Conservation (phyloP, 2,329 filamentous ascomycete species). For the Claviceps sorghi region DNA sequence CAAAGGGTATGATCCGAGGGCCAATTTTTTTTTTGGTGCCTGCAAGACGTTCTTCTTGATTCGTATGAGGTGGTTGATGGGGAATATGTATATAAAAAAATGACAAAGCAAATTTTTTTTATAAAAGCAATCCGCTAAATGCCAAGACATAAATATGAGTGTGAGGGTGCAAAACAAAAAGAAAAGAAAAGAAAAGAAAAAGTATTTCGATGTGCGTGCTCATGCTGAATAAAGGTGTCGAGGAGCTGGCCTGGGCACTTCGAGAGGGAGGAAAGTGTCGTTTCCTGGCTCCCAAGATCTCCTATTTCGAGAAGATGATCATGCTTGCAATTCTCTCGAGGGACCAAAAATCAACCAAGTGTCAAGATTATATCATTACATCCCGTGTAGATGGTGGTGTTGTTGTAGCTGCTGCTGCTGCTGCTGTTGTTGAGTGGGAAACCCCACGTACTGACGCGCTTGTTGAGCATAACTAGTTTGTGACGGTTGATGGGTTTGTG, state of each 20-base stretch:
- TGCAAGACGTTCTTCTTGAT: conserved; percentile 18
- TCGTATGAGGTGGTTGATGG: conserved; percentile 10
- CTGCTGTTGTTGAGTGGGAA: conserved; percentile 23
- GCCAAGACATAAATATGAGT: conserved; percentile 25
- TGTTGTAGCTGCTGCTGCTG: conserved; percentile 15
- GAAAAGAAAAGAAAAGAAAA: background rate
- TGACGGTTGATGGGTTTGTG: conserved; percentile 19
- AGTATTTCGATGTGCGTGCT: background rate
- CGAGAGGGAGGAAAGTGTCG: background rate
- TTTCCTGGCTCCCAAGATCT: background rate
- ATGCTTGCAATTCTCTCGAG: background rate
- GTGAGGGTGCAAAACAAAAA: too few species aligned
- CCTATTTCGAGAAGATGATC: background rate
- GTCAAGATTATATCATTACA: conserved; percentile 28
- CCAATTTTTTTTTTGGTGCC: conserved; percentile 25
- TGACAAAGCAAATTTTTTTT: conserved; percentile 11
- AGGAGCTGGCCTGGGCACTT: conserved; percentile 5
- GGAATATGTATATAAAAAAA: background rate
- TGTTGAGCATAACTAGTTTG: conserved; percentile 20
- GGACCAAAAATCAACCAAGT: background rate
- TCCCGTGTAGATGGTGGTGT: conserved; percentile 14
- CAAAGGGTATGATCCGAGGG: conserved; percentile 22
- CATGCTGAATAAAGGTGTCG: background rate
- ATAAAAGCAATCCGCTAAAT: conserved; percentile 29
- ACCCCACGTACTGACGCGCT: conserved; percentile 21